Evolutionary conservation across 1,284 basidiomycete species (phyloP), one percentile per base, ranked within the genome.

Genomic region (Amylostereum chailletii): DNA sequence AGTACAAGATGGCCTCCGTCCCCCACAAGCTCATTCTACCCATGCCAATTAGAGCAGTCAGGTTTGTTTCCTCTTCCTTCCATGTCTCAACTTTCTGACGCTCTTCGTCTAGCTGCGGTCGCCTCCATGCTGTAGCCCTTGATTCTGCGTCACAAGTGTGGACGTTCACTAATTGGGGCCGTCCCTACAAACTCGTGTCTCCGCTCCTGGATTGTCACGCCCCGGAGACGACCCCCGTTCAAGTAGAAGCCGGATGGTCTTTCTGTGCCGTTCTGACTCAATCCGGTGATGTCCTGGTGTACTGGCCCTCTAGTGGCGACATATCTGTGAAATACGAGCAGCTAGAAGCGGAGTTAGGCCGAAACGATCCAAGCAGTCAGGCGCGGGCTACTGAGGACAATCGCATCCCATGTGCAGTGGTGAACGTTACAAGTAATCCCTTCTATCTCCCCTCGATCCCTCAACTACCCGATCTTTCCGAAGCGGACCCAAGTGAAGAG

Each of bases 211-310:
- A 71, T 42, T 71, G 71, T 42, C 58, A 63, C 0, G 61, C 67
- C 1, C 65, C 70, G 0, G 71, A 74, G 47, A 74, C 72, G 30
- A 74, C 67, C 6, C 77, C 82, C 4, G 60, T 76, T 1, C 90
- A 92, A 62, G 71, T 90, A 32, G 84, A 83, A 60, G 85, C 84
- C 51, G 91, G 91, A n/a, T 93, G 90, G 91, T 55, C 60, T 4
- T 86, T 85, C 63, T 84, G 83, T 5, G 75, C 82, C 2, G 71
- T 81, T 34, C 77, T 94, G 53, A 85, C 83, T 2, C 71, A 75
- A 47, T 71, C 75, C 3, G 89, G 90, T 1, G 74, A 80, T 34
- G 79, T 90, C 34, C 76, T 83, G 55, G 77, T 86, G 5, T 92
- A 83, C 79, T 91, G 81, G 79, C 89, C 89, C 1, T 75, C 76